Percentiles rank a stretch among this genome's conserved stretches.
These are phyloP conservation scores for Fonsecaea nubica DNA, from an alignment of 2,329 filamentous ascomycete genomes.

Conservation along the genomic window DNA sequence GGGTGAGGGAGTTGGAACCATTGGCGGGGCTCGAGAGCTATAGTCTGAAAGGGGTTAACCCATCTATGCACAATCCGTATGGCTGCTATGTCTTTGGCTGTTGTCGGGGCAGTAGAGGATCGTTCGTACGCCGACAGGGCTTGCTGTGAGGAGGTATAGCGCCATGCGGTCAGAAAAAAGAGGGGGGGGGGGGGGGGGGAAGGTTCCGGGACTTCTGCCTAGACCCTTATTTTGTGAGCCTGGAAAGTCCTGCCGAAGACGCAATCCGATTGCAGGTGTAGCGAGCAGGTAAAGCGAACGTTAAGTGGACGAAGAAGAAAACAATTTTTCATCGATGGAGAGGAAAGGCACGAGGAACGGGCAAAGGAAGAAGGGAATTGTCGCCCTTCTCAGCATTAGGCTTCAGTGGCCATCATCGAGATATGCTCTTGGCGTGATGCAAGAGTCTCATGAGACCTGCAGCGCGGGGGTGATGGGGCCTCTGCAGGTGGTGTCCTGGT, in stretches of 20 bases:
- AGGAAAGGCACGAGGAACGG: neutral
- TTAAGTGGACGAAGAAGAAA: neutral
- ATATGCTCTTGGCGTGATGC: neutral
- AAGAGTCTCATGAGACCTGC: conserved; percentile 1
- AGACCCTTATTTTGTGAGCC: neutral
- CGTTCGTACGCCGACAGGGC: neutral
- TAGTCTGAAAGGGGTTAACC: conserved; percentile 26
- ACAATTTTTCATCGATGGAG: neutral
- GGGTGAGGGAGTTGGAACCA: neutral
- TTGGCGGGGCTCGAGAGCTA: conserved; percentile 13
- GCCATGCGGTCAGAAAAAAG: neutral
- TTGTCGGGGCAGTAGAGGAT: neutral
- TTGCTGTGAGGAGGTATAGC: neutral
- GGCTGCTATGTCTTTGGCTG: conserved; percentile 8
- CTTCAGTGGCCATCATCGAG: neutral
- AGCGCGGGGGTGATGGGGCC: neutral
- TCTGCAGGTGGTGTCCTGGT: neutral
- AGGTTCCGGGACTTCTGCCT: neutral
- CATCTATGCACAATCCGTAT: conserved; percentile 26
- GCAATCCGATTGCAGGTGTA: conserved; percentile 5
- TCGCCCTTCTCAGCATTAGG: neutral
- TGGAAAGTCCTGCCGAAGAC: neutral
- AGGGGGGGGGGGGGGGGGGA: too few relatives aligned
- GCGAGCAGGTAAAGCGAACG: neutral
- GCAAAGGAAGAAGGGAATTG: neutral